Conservation (phyloP, 257 asterid species). For the Scutellaria galericulata region DNA sequence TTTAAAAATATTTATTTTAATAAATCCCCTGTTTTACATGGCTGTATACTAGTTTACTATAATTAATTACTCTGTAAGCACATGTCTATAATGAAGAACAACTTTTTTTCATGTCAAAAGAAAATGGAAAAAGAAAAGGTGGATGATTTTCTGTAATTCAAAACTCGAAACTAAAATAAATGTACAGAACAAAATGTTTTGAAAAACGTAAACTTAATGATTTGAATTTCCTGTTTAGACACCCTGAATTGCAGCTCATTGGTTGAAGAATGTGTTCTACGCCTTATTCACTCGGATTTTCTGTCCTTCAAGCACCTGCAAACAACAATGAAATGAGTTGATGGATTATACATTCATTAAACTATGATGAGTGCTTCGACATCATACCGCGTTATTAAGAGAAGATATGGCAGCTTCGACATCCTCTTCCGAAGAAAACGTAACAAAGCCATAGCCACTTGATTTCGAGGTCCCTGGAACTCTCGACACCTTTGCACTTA, state of each 20-base stretch:
- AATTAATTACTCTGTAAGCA: too few species aligned
- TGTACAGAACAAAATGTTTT: too few species aligned
- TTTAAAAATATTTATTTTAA: too few species aligned
- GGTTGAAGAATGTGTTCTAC: conserved; percentile 34
- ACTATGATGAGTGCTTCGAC: background rate
- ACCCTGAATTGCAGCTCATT: conserved; percentile 2
- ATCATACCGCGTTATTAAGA: conserved; percentile 64
- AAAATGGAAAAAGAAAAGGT: too few species aligned
- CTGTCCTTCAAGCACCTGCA: conserved; percentile 92
- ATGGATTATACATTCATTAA: background rate
- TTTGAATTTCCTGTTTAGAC: background rate
- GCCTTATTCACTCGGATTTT: conserved; percentile 90
- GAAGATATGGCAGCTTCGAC: conserved; percentile 88
- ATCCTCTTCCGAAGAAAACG: conserved; percentile 84
- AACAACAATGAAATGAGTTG: background rate
- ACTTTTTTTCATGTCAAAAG: too few species aligned
- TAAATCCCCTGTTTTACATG: too few species aligned
- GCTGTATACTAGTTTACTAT: too few species aligned
- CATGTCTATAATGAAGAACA: too few species aligned
- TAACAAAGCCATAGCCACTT: conserved; percentile 86
- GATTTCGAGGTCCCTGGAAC: conserved; percentile 92
- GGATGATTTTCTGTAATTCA: too few species aligned
- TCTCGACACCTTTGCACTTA: conserved; percentile 82
- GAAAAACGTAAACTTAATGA: background rate
- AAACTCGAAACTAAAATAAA: too few species aligned